Evolutionary conservation across 805 yeast genomes (phyloP).

Genomic region (Pichia cephalocereana): DNA sequence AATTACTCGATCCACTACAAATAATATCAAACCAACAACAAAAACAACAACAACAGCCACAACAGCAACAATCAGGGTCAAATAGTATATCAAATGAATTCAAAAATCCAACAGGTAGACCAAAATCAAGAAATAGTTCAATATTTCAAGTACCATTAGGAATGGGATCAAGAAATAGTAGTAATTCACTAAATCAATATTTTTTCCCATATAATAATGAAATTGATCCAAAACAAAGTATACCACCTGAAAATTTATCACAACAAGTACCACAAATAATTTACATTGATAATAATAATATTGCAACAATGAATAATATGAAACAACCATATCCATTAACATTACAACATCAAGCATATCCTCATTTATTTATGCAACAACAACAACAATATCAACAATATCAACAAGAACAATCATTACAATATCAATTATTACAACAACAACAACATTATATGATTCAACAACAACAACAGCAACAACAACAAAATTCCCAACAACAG

Average conservation of each 20-base stretch:
- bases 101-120: background rate
- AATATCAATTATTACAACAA: background rate
- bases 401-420: background rate
- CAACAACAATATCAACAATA: background rate
- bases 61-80: background rate
- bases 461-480: background rate
- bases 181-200: background rate
- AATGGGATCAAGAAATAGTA: background rate
- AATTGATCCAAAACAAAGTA: background rate
- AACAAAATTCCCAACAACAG: background rate
- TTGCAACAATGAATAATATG: background rate
- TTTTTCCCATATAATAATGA: background rate
- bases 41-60: background rate
- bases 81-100: background rate
- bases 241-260: background rate
- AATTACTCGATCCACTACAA: slow-evolving; percentile 22
- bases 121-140: slow-evolving; percentile 6
- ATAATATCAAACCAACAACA: background rate
- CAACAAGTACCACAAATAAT: no score
- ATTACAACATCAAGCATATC: background rate
- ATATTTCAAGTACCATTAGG: slow-evolving; percentile 12
- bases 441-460: background rate
- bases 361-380: background rate
- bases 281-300: no score
- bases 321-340: slow-evolving; percentile 1